Base-by-base conservation (phyloP, 306 rosid species). In the Begonia peltatifolia region DNA sequence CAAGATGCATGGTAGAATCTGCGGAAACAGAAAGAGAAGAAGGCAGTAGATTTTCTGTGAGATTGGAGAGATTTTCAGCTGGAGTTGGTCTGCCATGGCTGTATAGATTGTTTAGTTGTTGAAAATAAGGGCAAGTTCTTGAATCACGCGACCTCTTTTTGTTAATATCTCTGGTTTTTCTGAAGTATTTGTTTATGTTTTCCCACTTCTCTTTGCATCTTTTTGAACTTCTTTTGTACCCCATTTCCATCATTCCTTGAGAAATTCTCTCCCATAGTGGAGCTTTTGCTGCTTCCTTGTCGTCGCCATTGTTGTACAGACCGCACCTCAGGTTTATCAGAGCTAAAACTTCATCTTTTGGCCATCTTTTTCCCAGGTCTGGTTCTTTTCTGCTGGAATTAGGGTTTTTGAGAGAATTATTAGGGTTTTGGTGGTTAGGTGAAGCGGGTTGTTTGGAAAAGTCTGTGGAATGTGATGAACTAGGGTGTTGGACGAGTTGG, bases 181-280 rank as follows among this genome's bases (percentile, higher is more conserved):
- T 84, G 46, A 82, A 84, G 72, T 88, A 88, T 68, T 88, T 88
- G 58, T 84, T 88, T 44, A 88, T 84, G 68, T 88, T 88, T 68
- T 88, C 97, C 97, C 95, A 88, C 43, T 88, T 88, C 58, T 88
- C 97, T 46, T 88, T 88, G 62, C 97, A 88, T 53, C 95, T 79
- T 75, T 88, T 88, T 13, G 93, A 77, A 47, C 87, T 84, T 43
- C 97, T 84, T 59, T 70, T 74, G 63, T 79, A 88, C 10, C 97
- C 97, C 71, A 79, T 9, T 36, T 71, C 87, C 38, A 56, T 48
- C 95, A 88, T 88, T 46, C 93, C 94, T 76, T 73, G 76, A 2
- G 97, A 88, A 46, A 88, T 88, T 66, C 83, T 79, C 81, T 88
- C 97, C 97, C 97, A 88, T 11, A 88, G 53, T 2, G 97, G 95